Conservation (phyloP, 2,329 filamentous ascomycete species). For the Kalmusia sp. region DNA sequence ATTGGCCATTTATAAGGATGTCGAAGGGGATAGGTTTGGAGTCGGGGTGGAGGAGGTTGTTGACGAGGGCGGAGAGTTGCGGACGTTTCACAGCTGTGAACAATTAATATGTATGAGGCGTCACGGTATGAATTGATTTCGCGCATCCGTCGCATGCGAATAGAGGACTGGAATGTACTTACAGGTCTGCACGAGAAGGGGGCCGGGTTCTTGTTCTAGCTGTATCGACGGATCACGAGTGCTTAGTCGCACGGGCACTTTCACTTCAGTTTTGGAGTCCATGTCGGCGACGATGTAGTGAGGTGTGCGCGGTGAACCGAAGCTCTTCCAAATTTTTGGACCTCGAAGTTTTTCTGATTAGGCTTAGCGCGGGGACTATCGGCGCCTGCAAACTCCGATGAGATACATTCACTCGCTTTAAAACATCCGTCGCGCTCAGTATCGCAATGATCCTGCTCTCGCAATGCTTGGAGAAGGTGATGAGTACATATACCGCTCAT, state of each 20-base stretch:
- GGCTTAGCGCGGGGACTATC: slow-evolving; percentile 33
- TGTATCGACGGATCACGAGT: slow-evolving; percentile 43
- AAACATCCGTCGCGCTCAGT: too few species aligned
- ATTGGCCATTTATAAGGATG: slow-evolving; percentile 93
- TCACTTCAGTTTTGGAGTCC: slow-evolving; percentile 37
- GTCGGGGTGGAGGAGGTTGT: slow-evolving; percentile 64
- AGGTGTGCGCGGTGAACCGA: slow-evolving; percentile 4
- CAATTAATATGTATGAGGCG: slow-evolving; percentile 17
- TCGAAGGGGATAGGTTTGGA: slow-evolving; percentile 80
- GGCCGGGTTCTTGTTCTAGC: slow-evolving; percentile 40
- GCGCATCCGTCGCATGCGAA: slow-evolving; percentile 4
- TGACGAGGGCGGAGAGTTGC: slow-evolving; percentile 67
- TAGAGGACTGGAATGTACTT: slow-evolving; percentile 13
- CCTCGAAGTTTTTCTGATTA: slow-evolving; percentile 33
- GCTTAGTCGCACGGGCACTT: slow-evolving; percentile 44
- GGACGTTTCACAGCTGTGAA: slow-evolving; percentile 37
- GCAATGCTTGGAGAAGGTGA: too few species aligned
- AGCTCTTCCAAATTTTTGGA: slow-evolving; percentile 19
- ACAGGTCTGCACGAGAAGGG: slow-evolving; percentile 43
- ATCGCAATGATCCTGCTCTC: too few species aligned
- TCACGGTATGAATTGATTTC: neutral
- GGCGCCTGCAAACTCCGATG: slow-evolving; percentile 16
- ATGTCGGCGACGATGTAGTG: slow-evolving; percentile 23
- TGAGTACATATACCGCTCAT: too few species aligned
- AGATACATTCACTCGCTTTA: neutral